Base-by-base conservation (phyloP, 2,329 filamentous ascomycete species). In the Scorias spongiosa region DNA sequence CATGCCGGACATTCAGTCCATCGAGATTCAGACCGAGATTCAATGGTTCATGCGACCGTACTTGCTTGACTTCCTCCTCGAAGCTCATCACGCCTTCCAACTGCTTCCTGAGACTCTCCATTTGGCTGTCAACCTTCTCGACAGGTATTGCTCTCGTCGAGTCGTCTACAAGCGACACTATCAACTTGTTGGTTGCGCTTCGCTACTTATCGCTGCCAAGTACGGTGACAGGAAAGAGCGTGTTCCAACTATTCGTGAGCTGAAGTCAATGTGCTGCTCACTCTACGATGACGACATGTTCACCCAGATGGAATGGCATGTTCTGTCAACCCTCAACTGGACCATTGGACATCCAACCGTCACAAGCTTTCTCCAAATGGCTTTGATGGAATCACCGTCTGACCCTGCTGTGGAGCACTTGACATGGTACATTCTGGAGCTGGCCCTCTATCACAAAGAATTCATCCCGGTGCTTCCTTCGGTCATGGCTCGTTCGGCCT, bases 1-100 rank as follows among this genome's bases (percentile, higher is more conserved):
- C 26, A 72, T 96, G 52, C 85, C 91, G 43, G 91, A 98, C 64
- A 89, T 93, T 62, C 89, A 89, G 63, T 87, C 93, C 30, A 98
- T 98, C 63, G 91, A 98, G 64, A 95, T 96, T 66, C 91, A 98
- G 67, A 87, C 88, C 52, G 91, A 98, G 73, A 96, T 98, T 50
- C 87, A 96, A 63, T 98, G 91, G 91, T 96, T 93, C 68, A 98
- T 98, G 91, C 75, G 91, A 57, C 91, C 91, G 0, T 96, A 95
- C 64, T 80, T 98, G 30, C 84, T 98, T 61, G 91, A 98, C 69
- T 98, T 98, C 67, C 76, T 98, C 53, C 83, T 96, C 57, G 91
- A 98, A 74, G 91, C 89, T 42, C 91, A 98, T 60, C 83, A 85
- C 52, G 89, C 89, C 48, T 98, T 96, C 67, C 83, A 86, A 55